Evolutionary conservation across 208 protist species (phyloP), one percentile per base, ranked within the genome.

Genomic region (Trypanosoma theileri): DNA sequence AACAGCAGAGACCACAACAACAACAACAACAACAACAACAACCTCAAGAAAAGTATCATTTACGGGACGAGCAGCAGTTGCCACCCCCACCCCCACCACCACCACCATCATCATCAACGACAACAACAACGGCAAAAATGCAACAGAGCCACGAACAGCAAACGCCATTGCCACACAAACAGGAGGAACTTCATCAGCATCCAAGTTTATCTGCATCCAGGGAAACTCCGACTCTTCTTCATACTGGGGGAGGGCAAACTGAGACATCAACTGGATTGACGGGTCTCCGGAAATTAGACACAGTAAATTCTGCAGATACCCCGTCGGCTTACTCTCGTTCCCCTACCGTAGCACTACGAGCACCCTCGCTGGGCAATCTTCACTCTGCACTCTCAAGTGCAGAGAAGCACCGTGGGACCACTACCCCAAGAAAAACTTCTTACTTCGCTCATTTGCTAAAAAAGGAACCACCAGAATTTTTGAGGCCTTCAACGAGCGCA

Each of bases 401-500:
- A 17, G 69, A 69, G n/a, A 50, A 28, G 7, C 2, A 12, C 12
- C 16, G 9, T 45, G n/a, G 17, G 3, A 42, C 44, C 3, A 35
- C 1, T 35, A 35, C 28, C 28, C 28, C 28, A 35, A 68, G 54
- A 53, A 59, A 58, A 12, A 52, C 59, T n/a, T 66, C 35, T 16
- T 58, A 65, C n/a, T 64, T 78, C 50, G 63, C 45, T 62, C 54
- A 71, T 50, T 63, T 78, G 2, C 73, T 78, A 26, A 71, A 68
- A 53, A 66, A 52, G 58, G 73, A 78, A 3, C 73, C 73, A 16
- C 73, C 73, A 14, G 73, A 71, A 8, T 78, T 78, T 69, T 50
- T 78, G 55, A 67, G 59, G 21, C 57, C 73, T 8, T 69, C 66
- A 28, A 4, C 62, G 26, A 40, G 28, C 2, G 1, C 9, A 31